Conservation (phyloP, 768 basidiomycete species). For the Mycena rebaudengoi region DNA sequence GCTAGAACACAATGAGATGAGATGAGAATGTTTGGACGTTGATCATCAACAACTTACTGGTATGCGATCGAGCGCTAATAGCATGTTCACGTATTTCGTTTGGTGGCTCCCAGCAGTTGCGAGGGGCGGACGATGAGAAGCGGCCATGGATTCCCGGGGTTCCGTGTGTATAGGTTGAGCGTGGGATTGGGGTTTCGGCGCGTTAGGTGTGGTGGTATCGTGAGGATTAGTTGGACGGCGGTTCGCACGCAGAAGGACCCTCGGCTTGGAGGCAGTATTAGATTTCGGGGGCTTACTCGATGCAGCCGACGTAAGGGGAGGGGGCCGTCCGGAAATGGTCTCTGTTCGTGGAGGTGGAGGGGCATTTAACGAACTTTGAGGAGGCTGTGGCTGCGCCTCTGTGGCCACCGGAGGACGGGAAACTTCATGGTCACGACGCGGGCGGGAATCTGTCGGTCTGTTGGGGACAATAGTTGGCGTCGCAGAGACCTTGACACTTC, state of each 20-base stretch:
- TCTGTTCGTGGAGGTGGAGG: neutral
- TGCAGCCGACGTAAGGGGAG: too few relatives aligned
- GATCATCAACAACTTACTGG: slow-evolving; percentile 34
- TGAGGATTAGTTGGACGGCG: neutral
- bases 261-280: too few relatives aligned
- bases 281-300: too few relatives aligned
- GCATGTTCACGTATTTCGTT: slow-evolving; percentile 68
- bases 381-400: neutral
- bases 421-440: neutral
- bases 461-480: slow-evolving; percentile 12
- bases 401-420: neutral
- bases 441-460: neutral
- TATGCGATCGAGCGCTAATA: slow-evolving; percentile 66
- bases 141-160: neutral
- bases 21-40: neutral
- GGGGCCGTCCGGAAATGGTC: too few relatives aligned
- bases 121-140: slow-evolving; percentile 9
- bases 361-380: neutral
- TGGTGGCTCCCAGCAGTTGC: slow-evolving; percentile 34
- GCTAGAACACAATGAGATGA: neutral
- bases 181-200: neutral
- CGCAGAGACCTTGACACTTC: slow-evolving; percentile 12
- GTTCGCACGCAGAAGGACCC: neutral
- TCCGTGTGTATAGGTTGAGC: neutral
- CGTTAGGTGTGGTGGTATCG: neutral